Evolutionary conservation across 345 rosid species (phyloP).

Genomic region (Salix exigua): DNA sequence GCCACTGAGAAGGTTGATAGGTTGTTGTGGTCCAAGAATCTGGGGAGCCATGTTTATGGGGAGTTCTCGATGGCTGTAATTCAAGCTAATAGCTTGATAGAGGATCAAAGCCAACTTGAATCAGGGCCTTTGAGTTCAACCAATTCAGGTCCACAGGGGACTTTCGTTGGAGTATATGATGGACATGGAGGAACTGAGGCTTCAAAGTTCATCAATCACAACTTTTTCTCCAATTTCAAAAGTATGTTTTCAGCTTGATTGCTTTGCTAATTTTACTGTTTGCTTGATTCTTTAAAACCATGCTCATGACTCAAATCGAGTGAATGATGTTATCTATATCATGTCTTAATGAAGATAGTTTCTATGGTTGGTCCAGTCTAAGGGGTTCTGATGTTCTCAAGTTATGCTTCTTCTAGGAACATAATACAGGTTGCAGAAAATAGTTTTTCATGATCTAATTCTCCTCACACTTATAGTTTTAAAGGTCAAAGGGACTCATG

Average conservation of each 20-base stretch:
- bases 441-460: too few species aligned
- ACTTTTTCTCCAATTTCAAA: conserved; percentile 57
- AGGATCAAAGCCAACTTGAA: conserved; percentile 87
- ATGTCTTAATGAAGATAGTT: neutral
- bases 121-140: conserved; percentile 58
- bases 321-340: neutral
- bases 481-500: too few species aligned
- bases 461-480: too few species aligned
- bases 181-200: conserved; percentile 87
- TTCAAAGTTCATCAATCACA: conserved; percentile 54
- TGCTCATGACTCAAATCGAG: too few species aligned
- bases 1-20: conserved; percentile 46
- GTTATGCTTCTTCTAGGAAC: neutral
- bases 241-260: conserved; percentile 34
- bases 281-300: too few species aligned
- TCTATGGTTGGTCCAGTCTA: neutral
- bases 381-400: neutral
- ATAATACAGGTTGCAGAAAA: neutral
- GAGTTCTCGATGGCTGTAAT: conserved; percentile 77
- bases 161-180: conserved; percentile 73
- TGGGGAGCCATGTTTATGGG: conserved; percentile 61
- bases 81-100: conserved; percentile 68
- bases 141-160: conserved; percentile 48
- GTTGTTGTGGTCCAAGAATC: conserved; percentile 63
- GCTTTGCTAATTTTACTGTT: neutral